These are phyloP conservation scores for Termitomyces eurrhizus DNA, from an alignment of 768 basidiomycete genomes.

Conservation along the genomic window DNA sequence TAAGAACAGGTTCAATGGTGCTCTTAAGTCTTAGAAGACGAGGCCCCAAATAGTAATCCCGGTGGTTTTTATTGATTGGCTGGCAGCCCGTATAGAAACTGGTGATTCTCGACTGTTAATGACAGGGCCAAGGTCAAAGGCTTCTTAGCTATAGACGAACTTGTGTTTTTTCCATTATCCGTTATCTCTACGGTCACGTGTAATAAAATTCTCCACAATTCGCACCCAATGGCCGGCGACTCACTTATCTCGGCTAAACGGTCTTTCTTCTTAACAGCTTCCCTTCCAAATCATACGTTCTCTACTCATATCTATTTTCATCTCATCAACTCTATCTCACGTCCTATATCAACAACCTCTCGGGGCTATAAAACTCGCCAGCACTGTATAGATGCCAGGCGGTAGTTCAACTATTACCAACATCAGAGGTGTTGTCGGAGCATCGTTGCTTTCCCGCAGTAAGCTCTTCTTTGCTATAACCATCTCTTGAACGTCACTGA, in stretches of 20 bases:
- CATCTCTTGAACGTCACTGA: not conserved
- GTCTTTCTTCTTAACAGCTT: not conserved
- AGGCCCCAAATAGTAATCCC: not conserved
- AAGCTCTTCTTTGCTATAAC: slow-evolving; percentile 1
- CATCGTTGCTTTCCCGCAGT: slow-evolving; percentile 11
- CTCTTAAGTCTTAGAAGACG: not conserved
- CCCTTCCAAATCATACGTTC: not conserved
- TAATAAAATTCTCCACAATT: not conserved
- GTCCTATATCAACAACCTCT: not conserved
- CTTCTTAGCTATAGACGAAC: not conserved
- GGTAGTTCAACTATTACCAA: slow-evolving; percentile 5
- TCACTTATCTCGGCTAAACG: slow-evolving; percentile 18
- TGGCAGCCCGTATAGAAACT: not conserved
- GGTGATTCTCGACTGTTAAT: not conserved
- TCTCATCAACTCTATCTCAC: not conserved
- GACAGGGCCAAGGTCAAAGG: not conserved
- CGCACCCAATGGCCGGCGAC: slow-evolving; percentile 3
- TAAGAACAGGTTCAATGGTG: not conserved
- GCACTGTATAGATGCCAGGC: slow-evolving; percentile 8
- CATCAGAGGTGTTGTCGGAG: slow-evolving; percentile 3
- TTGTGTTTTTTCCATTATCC: slow-evolving; percentile 4
- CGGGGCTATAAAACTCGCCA: not conserved
- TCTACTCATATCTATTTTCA: slow-evolving; percentile 2
- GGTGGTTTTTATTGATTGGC: not conserved
- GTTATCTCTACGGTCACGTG: slow-evolving; percentile 13